Base-by-base conservation (phyloP, 2,329 filamentous ascomycete species). In the Ceratocystis papillata region DNA sequence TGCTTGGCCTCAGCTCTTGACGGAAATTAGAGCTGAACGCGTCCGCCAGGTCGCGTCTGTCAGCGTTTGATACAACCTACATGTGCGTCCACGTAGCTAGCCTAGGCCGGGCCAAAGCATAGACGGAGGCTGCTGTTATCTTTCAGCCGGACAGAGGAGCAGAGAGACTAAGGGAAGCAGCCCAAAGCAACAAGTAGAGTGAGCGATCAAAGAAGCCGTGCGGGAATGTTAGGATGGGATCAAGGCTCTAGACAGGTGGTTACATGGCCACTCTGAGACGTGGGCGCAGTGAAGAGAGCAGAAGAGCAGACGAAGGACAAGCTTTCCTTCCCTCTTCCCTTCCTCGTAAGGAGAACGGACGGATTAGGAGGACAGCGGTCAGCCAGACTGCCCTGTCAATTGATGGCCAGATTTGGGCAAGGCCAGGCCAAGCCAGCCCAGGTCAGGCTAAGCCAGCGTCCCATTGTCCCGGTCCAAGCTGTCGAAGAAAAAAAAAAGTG, bases 21-120 rank as follows among this genome's bases (percentile, higher is more conserved):
- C 20, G 55, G 55, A 59, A 59, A 59, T 37, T 59, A 59, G 22
- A 59, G 55, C 55, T 59, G 55, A 59, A 37, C 55, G 55, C 28
- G 55, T 41, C 37, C 10, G 37, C 12, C 37, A 41, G 12, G 37
- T 59, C 55, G 55, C 12, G 28, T 37, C 28, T 59, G 48, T 10
- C 48, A 53, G 48, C 22, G 25, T 25, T 53, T 28, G 48, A 53
- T 53, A 53, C 48, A 53, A 2, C 10, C 22, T 10, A 15, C 12
- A 41, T 12, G 37, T 12, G 37, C 37, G 37, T 12, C 12, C 37
- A 41, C 12, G 37, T 41, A 41, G 12, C 10, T 41, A 5, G 10
- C 12, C 10, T 15, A 4, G 37, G 10, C 8, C 10, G 37, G 37
- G 37, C 37, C 10, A 15, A 41, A 41, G 37, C 37, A 41, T 41